Base-by-base conservation (phyloP, 768 basidiomycete species). In the Calocybe gangraenosa region DNA sequence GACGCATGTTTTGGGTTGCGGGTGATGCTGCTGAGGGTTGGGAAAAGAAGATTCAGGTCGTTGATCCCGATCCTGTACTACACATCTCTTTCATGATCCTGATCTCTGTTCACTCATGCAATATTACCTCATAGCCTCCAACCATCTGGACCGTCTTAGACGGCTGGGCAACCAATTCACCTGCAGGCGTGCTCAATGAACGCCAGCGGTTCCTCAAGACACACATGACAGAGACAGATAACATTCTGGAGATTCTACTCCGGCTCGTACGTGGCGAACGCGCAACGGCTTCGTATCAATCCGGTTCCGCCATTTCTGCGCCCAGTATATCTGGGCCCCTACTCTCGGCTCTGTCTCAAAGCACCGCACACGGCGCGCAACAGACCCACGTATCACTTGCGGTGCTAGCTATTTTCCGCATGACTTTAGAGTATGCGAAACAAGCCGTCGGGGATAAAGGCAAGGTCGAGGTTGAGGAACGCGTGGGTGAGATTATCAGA, bases 331-430 rank as follows among this genome's bases (percentile, higher is more conserved):
- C 81, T 40, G 87, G 87, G 3, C 84, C 85, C 11, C 73, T 88
- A 40, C 68, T 87, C 9, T 69, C 81, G 36, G 87, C 87, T 28
- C 70, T 90, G 39, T 69, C 79, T 4, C 80, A 78, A n/a, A 81
- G 81, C 33, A 87, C 90, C 3, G 79, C 88, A 10, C 90, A 92
- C 57, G 84, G 82, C 15, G 73, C 81, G 32, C 90, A 94, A 57
- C 95, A 99, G 67, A 97, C 93, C 1, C 93, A 94, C 53, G 87
- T 95, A 18, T 91, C 91, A 7, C 77, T 98, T 23, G 93, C 94
- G 7, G 88, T 98, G 9, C 72, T 98, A 40, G 92, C 93, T 11
- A 79, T 98, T 64, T 92, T 92, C 68, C 76, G 87, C 19, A 79
- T 97, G 70, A 72, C 86, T 5, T 69, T 84, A 40, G 91, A 92